Evolutionary conservation across 176 grass and related monocot genomes (phyloP).

Genomic region (Bonia amplexicaulis): DNA sequence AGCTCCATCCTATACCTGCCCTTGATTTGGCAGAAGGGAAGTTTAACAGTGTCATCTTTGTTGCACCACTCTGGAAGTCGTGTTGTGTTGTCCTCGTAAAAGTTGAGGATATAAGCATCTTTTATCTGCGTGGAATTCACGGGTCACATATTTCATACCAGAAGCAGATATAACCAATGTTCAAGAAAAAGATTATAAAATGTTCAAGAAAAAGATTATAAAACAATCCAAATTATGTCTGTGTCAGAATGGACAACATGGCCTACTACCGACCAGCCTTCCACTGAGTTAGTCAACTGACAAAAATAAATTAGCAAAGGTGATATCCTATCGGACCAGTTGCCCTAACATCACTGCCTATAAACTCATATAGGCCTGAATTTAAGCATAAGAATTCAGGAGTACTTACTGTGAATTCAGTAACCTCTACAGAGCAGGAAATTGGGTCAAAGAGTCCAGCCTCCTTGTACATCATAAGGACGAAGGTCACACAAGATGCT

Average conservation of each 20-base stretch:
- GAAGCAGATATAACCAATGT: not conserved
- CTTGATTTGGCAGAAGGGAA: slow-evolving; percentile 93
- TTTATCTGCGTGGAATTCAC: slow-evolving; percentile 64
- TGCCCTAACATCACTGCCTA: not conserved
- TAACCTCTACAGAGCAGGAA: slow-evolving; percentile 68
- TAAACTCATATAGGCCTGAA: not conserved
- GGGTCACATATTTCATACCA: not conserved
- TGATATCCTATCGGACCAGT: not conserved
- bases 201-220: not conserved
- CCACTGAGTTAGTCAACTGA: not conserved
- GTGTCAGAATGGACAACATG: not conserved
- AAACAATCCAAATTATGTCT: not conserved
- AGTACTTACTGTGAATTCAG: slow-evolving; percentile 86
- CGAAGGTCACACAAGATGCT: slow-evolving; percentile 75
- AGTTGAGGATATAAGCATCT: slow-evolving; percentile 93
- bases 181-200: not conserved
- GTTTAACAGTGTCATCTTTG: slow-evolving; percentile 71
- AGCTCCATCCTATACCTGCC: slow-evolving; percentile 93
- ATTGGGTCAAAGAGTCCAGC: slow-evolving; percentile 79
- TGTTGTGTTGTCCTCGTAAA: slow-evolving; percentile 69
- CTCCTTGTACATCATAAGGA: slow-evolving; percentile 96
- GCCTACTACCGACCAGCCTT: not conserved
- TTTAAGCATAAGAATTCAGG: not conserved
- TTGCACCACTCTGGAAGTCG: slow-evolving; percentile 86
- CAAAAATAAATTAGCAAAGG: not conserved